Evolutionary conservation across 2,329 filamentous ascomycete genomes (phyloP).

Genomic region (Xylariaceae sp.): DNA sequence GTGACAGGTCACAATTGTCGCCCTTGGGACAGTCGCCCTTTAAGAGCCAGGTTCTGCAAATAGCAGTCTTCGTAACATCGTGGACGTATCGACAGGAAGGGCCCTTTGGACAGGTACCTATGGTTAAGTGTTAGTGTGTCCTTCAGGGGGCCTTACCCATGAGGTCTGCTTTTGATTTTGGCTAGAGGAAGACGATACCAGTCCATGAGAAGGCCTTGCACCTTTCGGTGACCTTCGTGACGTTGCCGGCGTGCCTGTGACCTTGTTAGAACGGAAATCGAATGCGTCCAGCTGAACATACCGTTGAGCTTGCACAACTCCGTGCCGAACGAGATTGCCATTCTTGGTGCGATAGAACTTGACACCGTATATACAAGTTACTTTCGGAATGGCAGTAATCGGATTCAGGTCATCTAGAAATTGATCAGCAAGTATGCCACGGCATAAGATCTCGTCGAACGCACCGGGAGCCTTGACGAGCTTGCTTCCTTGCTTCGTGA

Average conservation of each 20-base stretch:
- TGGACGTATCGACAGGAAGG: constrained; percentile 75
- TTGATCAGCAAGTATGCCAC: constrained; percentile 18
- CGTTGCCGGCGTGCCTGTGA: constrained; percentile 45
- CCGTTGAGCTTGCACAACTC: constrained; percentile 70
- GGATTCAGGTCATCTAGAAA: constrained; percentile 52
- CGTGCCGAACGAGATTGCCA: constrained; percentile 76
- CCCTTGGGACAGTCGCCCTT: constrained; percentile 73
- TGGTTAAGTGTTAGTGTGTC: constrained; percentile 39
- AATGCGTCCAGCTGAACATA: constrained; percentile 42
- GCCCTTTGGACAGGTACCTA: constrained; percentile 82
- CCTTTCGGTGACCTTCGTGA: constrained; percentile 65
- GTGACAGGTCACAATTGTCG: constrained; percentile 81
- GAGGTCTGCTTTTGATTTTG: constrained; percentile 29
- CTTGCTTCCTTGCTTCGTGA: constrained; percentile 76
- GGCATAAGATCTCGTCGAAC: constrained; percentile 25
- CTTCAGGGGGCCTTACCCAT: constrained; percentile 37
- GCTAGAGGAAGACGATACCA: constrained; percentile 53
- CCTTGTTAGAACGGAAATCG: constrained; percentile 36
- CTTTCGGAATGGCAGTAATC: constrained; percentile 67
- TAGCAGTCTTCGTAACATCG: constrained; percentile 78
- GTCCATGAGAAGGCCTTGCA: constrained; percentile 69
- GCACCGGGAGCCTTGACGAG: constrained; percentile 68
- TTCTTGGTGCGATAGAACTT: constrained; percentile 81
- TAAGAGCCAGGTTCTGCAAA: constrained; percentile 82
- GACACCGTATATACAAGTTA: constrained; percentile 66